A percentile compares a stretch with the other conserved stretches of the same genome.
Conservation (phyloP, 257 asterid genomes). For the Salvia hispanica region DNA sequence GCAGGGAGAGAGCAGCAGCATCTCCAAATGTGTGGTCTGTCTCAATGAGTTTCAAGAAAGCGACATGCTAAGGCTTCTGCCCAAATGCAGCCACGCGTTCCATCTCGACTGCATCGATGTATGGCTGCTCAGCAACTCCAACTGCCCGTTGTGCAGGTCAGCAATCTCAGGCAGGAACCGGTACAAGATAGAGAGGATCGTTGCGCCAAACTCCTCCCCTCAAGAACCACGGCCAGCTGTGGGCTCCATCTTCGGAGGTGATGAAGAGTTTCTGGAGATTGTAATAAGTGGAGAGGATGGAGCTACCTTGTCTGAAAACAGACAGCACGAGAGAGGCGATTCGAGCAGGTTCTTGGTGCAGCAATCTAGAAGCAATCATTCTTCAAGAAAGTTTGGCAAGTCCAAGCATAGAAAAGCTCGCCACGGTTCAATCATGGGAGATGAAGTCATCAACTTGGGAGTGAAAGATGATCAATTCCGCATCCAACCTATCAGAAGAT, state of each 20-base stretch:
- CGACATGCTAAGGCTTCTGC: constrained; percentile 66
- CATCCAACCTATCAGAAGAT: constrained; percentile 69
- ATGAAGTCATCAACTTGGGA: constrained; percentile 59
- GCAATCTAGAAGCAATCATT: constrained; percentile 28
- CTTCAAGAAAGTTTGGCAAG: constrained; percentile 45
- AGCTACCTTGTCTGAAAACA: neutral
- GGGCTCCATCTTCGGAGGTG: constrained; percentile 40
- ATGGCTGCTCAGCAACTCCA: constrained; percentile 71
- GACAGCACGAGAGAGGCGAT: constrained; percentile 39
- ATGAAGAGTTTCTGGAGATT: constrained; percentile 58
- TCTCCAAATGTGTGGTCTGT: constrained; percentile 71
- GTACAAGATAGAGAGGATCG: constrained; percentile 38
- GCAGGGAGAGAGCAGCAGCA: constrained; percentile 31
- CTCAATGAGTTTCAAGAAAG: constrained; percentile 63
- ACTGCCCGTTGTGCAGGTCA: constrained; percentile 80
- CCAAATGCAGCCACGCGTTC: constrained; percentile 77
- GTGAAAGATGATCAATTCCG: constrained; percentile 56
- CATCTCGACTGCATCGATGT: constrained; percentile 80
- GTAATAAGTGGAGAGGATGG: constrained; percentile 39
- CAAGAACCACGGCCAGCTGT: constrained; percentile 51
- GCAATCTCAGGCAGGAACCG: constrained; percentile 57
- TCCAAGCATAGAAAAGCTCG: constrained; percentile 44
- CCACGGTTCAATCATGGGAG: constrained; percentile 81
- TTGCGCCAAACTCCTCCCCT: constrained; percentile 79
- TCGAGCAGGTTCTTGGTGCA: constrained; percentile 44